Conservation (phyloP, 2,329 filamentous ascomycete species). For the Tetracladium maxilliforme region DNA sequence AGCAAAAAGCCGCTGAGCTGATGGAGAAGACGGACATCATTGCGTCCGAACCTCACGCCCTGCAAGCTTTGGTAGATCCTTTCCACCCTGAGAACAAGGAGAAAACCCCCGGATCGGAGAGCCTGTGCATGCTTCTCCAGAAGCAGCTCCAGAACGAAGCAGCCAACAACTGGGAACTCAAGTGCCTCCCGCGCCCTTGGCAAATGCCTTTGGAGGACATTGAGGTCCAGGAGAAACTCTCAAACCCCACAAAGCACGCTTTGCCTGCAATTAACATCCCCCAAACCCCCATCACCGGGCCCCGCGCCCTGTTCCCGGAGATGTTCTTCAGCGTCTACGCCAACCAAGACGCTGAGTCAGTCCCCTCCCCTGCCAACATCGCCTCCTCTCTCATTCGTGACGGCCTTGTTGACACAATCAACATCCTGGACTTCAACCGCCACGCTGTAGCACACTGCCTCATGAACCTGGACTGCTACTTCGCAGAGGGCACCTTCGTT, state of each 20-base stretch:
- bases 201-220: constrained; percentile 48
- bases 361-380: constrained; percentile 63
- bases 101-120: constrained; percentile 49
- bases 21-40: constrained; percentile 94
- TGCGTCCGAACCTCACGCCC: constrained; percentile 70
- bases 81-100: constrained; percentile 53
- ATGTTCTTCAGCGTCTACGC: constrained; percentile 87
- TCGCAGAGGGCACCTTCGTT: constrained; percentile 76
- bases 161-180: constrained; percentile 57
- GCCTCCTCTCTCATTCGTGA: constrained; percentile 77
- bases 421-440: constrained; percentile 84
- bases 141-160: constrained; percentile 72
- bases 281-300: constrained; percentile 57
- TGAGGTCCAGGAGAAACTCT: constrained; percentile 40
- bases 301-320: constrained; percentile 74
- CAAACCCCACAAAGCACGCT: constrained; percentile 51
- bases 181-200: constrained; percentile 54
- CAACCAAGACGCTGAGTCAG: constrained; percentile 76
- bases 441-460: constrained; percentile 75
- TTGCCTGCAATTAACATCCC: constrained; percentile 69
- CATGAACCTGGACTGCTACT: constrained; percentile 92
- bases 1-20: constrained; percentile 60
- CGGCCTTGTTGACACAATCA: constrained; percentile 80
- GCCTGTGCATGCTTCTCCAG: constrained; percentile 69
- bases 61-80: constrained; percentile 77